These are phyloP conservation scores for Phytophthora ohioensis DNA, from an alignment of 352 stramenopile species.

Conservation along the genomic window DNA sequence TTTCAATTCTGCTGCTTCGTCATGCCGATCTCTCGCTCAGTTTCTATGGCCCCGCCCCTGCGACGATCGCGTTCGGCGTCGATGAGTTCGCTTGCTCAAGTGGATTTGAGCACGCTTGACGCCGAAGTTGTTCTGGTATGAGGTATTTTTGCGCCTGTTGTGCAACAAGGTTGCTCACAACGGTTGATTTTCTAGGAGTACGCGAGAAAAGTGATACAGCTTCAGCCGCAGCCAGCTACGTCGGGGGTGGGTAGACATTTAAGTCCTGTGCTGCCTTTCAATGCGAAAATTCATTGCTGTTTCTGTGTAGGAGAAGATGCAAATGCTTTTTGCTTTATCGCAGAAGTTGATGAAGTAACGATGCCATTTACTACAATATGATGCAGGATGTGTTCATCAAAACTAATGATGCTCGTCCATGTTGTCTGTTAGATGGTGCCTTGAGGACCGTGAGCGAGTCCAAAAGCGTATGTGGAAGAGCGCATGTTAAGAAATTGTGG, in stretches of 20 bases:
- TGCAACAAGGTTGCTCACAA: not conserved
- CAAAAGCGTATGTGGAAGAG: slow-evolving; percentile 26
- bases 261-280: not conserved
- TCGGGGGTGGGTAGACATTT: slow-evolving; percentile 18
- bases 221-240: slow-evolving; percentile 38
- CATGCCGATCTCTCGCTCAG: slow-evolving; percentile 17
- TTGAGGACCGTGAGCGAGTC: slow-evolving; percentile 37
- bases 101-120: slow-evolving; percentile 41
- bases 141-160: not conserved
- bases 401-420: not conserved
- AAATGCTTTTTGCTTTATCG: slow-evolving; percentile 51
- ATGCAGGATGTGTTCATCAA: not conserved
- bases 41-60: slow-evolving; percentile 30
- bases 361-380: not conserved
- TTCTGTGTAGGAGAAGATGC: slow-evolving; percentile 40
- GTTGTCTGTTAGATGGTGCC: slow-evolving; percentile 30
- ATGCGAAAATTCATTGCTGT: not conserved
- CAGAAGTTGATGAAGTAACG: slow-evolving; percentile 49
- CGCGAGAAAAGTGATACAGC: slow-evolving; percentile 43
- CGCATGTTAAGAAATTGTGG: not conserved
- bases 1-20: not conserved
- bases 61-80: slow-evolving; percentile 39
- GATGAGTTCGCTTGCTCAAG: slow-evolving; percentile 43
- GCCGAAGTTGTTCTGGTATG: slow-evolving; percentile 40
- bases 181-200: slow-evolving; percentile 34